Evolutionary conservation across 371 early-diverging fungal genomes (phyloP).

Genomic region (Apophysomyces ossiformis): DNA sequence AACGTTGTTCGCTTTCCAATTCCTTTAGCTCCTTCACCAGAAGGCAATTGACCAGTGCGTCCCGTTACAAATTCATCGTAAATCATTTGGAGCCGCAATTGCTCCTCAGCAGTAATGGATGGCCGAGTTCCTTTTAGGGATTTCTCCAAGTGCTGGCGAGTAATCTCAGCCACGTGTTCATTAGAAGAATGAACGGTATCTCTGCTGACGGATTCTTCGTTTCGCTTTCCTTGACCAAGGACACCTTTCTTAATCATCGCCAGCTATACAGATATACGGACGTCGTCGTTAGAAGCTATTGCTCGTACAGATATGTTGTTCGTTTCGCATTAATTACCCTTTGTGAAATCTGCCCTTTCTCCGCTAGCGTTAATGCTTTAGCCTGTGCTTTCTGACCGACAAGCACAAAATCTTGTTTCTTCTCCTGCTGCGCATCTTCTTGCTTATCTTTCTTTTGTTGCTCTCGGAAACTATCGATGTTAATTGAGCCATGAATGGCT

Average conservation of each 20-base stretch:
- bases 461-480: conserved; percentile 52
- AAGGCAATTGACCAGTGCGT: conserved; percentile 69
- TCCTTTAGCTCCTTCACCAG: conserved; percentile 69
- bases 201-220: conserved; percentile 11
- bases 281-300: not conserved
- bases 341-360: conserved; percentile 63
- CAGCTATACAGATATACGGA: conserved; percentile 32
- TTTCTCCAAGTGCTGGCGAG: conserved; percentile 56
- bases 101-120: conserved; percentile 70
- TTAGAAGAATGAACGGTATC: conserved; percentile 16
- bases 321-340: conserved; percentile 42
- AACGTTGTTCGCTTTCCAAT: conserved; percentile 69
- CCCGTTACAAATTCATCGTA: conserved; percentile 74
- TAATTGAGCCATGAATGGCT: conserved; percentile 79
- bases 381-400: conserved; percentile 24
- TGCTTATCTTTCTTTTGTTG: conserved; percentile 36
- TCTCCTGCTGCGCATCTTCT: conserved; percentile 32
- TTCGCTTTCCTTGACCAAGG: conserved; percentile 14
- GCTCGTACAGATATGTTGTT: not conserved
- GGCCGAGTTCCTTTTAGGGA: conserved; percentile 65
- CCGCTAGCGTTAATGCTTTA: conserved; percentile 61
- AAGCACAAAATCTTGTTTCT: conserved; percentile 41
- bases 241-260: conserved; percentile 59
- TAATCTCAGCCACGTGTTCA: conserved; percentile 50
- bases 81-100: conserved; percentile 56